Evolutionary conservation across 2,329 filamentous ascomycete species (phyloP), one percentile per base, ranked within the genome.

Genomic region (Cercospora berteroae): DNA sequence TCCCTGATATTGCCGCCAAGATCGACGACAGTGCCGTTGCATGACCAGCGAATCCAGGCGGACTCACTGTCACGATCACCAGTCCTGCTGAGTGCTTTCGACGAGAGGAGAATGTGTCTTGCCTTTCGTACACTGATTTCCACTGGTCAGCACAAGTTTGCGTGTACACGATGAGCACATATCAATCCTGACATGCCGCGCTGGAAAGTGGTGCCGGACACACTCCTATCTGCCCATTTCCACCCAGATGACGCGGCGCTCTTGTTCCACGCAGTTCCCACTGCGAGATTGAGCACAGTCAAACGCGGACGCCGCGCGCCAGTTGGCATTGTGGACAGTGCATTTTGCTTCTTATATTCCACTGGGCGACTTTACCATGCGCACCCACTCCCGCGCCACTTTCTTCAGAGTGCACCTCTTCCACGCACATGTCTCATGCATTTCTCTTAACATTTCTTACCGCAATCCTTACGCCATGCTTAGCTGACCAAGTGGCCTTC

Each of bases 401-500:
- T 27, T 4, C 23, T 33, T 4, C 27, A 5, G 18, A 33, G 25
- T 13, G 39, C 39, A 18, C 18, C 27, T 56, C 33, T 39, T 57
- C 18, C 3, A n/a, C 23, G 44, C 50, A 12, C 31, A 29, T 42
- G 16, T 57, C 48, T 36, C 18, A 60, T 44, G 18, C 55, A 18
- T 12, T 57, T 58, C 33, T 61, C 9, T 18, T 33, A 9, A 36
- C 56, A 39, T 42, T 64, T 25, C 25, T 60, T 10, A 44, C 27
- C 44, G 18, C 61, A 5, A 12, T 60, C 27, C 55, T 42, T 13
- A 8, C 52, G 36, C 31, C 29, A n/a, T 63, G 59, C 29, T 16
- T 64, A 16, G 69, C 69, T 18, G 69, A 71, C 55, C 42, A 64
- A 52, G 65, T 70, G 9, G 63, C 70, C 9, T 75, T 73, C 60